Percentiles rank a stretch among this genome's conserved stretches.
Evolutionary conservation across 148 eudicot species (phyloP).

Genomic region (Drosera capensis): DNA sequence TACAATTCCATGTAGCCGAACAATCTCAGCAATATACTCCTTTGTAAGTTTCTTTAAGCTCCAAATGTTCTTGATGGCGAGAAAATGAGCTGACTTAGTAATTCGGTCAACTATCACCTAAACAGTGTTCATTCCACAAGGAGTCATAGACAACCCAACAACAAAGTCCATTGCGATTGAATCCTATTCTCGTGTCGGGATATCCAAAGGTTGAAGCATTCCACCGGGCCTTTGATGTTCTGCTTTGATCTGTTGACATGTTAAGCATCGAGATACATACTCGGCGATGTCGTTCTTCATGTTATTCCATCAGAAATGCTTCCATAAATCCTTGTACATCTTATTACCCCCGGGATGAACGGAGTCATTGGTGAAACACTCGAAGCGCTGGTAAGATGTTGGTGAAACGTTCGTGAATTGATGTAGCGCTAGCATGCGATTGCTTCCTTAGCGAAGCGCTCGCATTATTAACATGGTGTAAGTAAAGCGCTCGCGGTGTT

Average conservation of each 20-base stretch:
- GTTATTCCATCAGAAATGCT: neutral
- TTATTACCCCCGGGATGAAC: constrained; percentile 1
- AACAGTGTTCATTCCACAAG: neutral
- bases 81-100: neutral
- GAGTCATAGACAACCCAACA: neutral
- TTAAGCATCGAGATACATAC: neutral
- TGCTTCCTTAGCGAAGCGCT: too few species aligned
- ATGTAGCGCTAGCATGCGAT: too few species aligned
- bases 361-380: too few species aligned
- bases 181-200: neutral
- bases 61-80: neutral
- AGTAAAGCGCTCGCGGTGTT: too few species aligned
- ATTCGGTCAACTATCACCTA: neutral
- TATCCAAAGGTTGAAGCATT: neutral
- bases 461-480: too few species aligned
- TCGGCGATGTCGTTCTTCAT: constrained; percentile 2
- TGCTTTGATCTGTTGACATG: constrained; percentile 7
- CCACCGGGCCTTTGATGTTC: constrained; percentile 1
- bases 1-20: neutral
- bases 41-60: neutral
- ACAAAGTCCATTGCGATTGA: neutral
- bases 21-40: neutral
- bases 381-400: too few species aligned
- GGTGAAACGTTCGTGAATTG: too few species aligned
- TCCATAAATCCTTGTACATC: constrained; percentile 5